phyloP scores from a whole-genome alignment of 2,329 filamentous ascomycete species.

The Pseudogymnoascus pannorum region DNA sequence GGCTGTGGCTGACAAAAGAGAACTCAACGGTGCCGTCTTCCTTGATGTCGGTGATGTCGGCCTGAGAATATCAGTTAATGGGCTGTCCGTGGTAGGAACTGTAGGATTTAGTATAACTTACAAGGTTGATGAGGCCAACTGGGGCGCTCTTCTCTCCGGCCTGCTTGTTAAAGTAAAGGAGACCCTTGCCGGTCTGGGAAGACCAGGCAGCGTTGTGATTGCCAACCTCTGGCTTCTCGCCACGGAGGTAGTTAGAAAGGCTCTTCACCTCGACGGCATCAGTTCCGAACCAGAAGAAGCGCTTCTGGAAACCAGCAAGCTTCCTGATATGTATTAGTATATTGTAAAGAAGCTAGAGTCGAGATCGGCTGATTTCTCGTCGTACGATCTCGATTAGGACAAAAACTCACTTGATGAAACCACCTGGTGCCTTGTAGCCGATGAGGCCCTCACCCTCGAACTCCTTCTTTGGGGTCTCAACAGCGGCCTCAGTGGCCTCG shows the following conservation, averaged over 20 bases:
- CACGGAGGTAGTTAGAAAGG: constrained; percentile 71
- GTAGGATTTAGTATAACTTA: constrained; percentile 39
- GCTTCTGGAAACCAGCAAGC: constrained; percentile 76
- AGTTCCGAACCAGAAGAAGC: constrained; percentile 80
- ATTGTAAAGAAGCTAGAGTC: background rate
- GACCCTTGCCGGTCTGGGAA: constrained; percentile 87
- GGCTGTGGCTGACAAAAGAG: constrained; percentile 72
- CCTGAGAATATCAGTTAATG: constrained; percentile 34
- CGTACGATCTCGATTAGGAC: background rate
- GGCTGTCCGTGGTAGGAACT: background rate
- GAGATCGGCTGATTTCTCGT: background rate
- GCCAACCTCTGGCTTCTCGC: constrained; percentile 75
- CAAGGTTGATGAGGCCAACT: constrained; percentile 75
- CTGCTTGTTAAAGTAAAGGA: constrained; percentile 78
- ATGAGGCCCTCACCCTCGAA: constrained; percentile 77
- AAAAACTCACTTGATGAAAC: constrained; percentile 72
- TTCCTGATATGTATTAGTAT: constrained; percentile 44
- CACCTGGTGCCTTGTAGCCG: constrained; percentile 76
- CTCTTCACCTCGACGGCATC: constrained; percentile 68
- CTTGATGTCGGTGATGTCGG: constrained; percentile 53
- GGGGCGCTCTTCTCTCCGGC: constrained; percentile 73
- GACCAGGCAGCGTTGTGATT: constrained; percentile 85
- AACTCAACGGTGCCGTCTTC: constrained; percentile 80
- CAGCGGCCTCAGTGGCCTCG: constrained; percentile 28
- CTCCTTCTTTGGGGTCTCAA: constrained; percentile 46